These are phyloP conservation scores for Cytidiella melzeri DNA, from an alignment of 768 basidiomycete genomes.

Conservation along the genomic window DNA sequence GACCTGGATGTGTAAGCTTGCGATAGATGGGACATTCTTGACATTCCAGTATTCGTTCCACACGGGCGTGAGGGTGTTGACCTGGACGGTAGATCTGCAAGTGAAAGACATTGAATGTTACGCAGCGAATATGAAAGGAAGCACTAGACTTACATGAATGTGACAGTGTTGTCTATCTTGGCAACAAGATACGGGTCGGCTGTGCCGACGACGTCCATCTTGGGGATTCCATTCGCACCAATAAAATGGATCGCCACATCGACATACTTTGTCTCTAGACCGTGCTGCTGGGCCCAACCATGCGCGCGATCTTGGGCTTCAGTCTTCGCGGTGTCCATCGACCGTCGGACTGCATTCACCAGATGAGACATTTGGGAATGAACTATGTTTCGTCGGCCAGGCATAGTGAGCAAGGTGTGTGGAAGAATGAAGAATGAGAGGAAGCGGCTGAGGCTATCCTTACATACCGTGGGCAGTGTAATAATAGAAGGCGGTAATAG, in stretches of 20 bases:
- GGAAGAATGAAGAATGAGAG: background rate
- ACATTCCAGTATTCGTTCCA: conserved; percentile 76
- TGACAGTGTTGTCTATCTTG: conserved; percentile 54
- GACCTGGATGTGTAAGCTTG: conserved; percentile 53
- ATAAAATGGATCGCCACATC: conserved; percentile 67
- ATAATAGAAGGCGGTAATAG: too few relatives aligned
- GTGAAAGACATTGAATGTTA: background rate
- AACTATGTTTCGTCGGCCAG: background rate
- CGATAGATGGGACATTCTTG: conserved; percentile 65
- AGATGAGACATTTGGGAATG: conserved; percentile 5
- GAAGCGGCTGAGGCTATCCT: too few relatives aligned
- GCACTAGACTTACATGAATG: conserved; percentile 47
- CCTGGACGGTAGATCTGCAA: conserved; percentile 58
- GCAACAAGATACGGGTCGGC: conserved; percentile 74
- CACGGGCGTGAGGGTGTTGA: conserved; percentile 50
- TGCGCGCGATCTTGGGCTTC: conserved; percentile 7
- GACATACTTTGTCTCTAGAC: conserved; percentile 24
- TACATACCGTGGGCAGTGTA: too few relatives aligned
- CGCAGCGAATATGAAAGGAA: background rate
- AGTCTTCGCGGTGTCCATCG: conserved; percentile 6
- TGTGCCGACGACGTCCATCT: conserved; percentile 57
- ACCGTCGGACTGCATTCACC: conserved; percentile 1
- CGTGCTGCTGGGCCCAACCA: conserved; percentile 6
- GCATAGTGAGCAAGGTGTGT: conserved; percentile 5
- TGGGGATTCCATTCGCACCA: conserved; percentile 61